These are phyloP conservation scores for Desmodesmus armatus DNA, from an alignment of 139 green algal species.

Conservation along the genomic window DNA sequence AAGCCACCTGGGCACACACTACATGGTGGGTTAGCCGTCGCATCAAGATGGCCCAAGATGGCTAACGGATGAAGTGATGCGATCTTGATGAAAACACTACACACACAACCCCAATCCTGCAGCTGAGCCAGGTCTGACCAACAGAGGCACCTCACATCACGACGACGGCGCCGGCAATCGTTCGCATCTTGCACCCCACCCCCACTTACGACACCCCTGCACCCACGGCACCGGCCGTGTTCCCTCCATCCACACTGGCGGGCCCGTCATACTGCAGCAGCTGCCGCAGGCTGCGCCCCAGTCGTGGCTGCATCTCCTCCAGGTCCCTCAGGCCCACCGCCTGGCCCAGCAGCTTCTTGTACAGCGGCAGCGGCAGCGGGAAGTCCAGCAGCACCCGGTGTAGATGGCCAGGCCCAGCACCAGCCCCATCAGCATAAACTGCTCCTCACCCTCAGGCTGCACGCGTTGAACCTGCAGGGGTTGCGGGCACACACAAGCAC, in stretches of 20 bases:
- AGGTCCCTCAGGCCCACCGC: slow-evolving; percentile 83
- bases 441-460: slow-evolving; percentile 71
- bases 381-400: slow-evolving; percentile 94
- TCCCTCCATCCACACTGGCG: slow-evolving; percentile 28
- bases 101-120: neutral
- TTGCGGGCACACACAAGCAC: too few species aligned
- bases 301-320: slow-evolving; percentile 88
- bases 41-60: too few species aligned
- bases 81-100: too few species aligned
- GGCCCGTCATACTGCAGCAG: slow-evolving; percentile 75
- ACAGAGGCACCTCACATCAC: too few species aligned
- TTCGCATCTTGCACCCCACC: too few species aligned
- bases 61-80: too few species aligned
- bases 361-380: slow-evolving; percentile 88
- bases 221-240: too few species aligned
- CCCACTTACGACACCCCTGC: too few species aligned
- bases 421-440: slow-evolving; percentile 90
- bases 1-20: too few species aligned
- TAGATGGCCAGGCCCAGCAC: slow-evolving; percentile 94
- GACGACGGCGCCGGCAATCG: too few species aligned
- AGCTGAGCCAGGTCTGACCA: neutral
- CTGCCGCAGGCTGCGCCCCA: slow-evolving; percentile 67
- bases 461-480: slow-evolving; percentile 60
- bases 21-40: too few species aligned
- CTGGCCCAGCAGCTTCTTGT: slow-evolving; percentile 89